A percentile compares a stretch with the other conserved stretches of the same genome.
Evolutionary conservation across 2,329 filamentous ascomycete genomes (phyloP).

Genomic region (Zelopaecilomyces penicillatus): DNA sequence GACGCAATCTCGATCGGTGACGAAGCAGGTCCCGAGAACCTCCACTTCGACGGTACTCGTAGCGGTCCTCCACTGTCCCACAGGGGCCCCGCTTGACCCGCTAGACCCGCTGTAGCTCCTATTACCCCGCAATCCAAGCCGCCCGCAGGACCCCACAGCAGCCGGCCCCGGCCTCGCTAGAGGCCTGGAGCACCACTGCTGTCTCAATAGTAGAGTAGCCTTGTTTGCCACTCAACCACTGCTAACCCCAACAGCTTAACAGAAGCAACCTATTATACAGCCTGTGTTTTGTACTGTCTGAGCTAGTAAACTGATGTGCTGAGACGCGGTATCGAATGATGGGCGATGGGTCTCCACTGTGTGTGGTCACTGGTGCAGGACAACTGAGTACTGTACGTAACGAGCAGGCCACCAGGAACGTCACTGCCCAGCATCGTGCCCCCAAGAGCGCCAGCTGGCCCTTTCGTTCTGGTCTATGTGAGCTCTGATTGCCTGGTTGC

Average conservation of each 20-base stretch:
- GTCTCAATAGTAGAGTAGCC: background rate
- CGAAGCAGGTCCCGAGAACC: conserved; percentile 3
- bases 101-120: conserved; percentile 3
- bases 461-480: no score
- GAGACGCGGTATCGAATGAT: no score
- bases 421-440: no score
- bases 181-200: conserved; percentile 1
- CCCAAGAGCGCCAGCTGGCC: no score
- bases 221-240: conserved; percentile 1
- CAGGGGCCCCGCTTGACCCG: background rate
- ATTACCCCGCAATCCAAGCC: conserved; percentile 20
- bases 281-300: no score
- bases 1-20: conserved; percentile 4
- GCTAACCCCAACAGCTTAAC: background rate
- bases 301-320: no score
- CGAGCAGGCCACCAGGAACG: no score
- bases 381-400: no score
- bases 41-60: background rate
- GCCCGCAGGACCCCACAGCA: conserved; percentile 19
- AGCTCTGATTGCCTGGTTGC: no score
- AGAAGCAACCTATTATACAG: no score
- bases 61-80: background rate
- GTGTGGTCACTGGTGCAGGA: no score
- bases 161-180: background rate
- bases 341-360: no score